These are phyloP conservation scores for Meyerozyma carpophila DNA, from an alignment of 1,139 yeast species.

Conservation along the genomic window DNA sequence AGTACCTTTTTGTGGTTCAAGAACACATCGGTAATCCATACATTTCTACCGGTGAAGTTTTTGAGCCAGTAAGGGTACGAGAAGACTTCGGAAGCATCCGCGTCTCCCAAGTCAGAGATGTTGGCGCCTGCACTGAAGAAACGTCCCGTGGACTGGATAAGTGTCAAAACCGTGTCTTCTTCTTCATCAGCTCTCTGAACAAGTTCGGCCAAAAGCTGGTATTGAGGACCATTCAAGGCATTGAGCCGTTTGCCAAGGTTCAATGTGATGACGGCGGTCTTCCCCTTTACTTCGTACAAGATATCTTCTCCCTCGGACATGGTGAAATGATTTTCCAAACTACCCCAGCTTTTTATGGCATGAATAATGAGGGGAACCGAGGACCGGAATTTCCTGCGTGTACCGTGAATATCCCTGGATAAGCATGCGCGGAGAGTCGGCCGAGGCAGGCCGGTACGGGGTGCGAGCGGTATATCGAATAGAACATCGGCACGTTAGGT, in stretches of 20 bases:
- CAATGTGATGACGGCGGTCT: conserved; percentile 61
- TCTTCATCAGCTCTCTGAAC: conserved; percentile 66
- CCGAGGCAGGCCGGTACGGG: no score
- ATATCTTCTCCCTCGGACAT: conserved; percentile 19
- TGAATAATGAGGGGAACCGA: neutral
- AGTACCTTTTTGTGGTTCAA: conserved; percentile 69
- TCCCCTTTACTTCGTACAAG: conserved; percentile 48
- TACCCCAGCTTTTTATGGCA: neutral
- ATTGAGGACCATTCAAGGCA: conserved; percentile 66
- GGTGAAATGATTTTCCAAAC: neutral
- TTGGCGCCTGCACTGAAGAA: conserved; percentile 88
- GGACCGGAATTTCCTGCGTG: neutral
- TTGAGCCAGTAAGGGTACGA: conserved; percentile 53
- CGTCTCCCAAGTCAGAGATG: conserved; percentile 31
- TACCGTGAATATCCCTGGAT: neutral
- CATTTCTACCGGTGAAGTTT: conserved; percentile 64
- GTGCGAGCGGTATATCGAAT: no score
- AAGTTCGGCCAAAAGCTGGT: conserved; percentile 54
- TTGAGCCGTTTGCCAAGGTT: conserved; percentile 60
- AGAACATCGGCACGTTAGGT: no score
- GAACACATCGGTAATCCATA: conserved; percentile 63
- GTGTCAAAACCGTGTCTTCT: conserved; percentile 58
- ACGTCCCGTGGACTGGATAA: conserved; percentile 67
- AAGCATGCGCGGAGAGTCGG: neutral
- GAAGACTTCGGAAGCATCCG: conserved; percentile 23